Conservation (phyloP, 2,329 filamentous ascomycete genomes). For the Ophiobolus disseminans region DNA sequence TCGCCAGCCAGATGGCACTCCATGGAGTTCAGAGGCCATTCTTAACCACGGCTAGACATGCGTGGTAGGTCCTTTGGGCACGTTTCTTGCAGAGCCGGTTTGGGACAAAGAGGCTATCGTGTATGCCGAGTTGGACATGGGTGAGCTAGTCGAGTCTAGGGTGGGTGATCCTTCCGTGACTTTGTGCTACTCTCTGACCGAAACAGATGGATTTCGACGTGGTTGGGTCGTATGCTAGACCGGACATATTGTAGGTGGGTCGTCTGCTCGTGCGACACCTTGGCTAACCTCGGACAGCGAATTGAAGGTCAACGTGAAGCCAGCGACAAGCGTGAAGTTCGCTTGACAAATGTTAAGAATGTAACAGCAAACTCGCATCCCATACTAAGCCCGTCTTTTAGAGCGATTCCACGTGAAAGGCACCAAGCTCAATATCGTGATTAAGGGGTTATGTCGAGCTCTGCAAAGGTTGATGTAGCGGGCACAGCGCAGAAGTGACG, state of each 20-base stretch:
- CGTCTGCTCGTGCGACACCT: not conserved
- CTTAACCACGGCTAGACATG: conserved; percentile 53
- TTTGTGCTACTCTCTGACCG: not conserved
- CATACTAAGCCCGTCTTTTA: not conserved
- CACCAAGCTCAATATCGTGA: too few species aligned
- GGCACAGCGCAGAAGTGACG: too few species aligned
- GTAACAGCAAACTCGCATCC: not conserved
- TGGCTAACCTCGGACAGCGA: conserved; percentile 9
- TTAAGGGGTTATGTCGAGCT: too few species aligned
- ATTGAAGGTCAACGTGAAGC: conserved; percentile 23
- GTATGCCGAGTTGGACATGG: conserved; percentile 47
- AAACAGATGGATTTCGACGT: conserved; percentile 53
- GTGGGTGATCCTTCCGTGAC: conserved; percentile 28
- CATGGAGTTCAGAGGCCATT: conserved; percentile 49
- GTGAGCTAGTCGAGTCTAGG: conserved; percentile 48
- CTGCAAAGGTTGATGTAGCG: too few species aligned
- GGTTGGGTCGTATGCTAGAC: conserved; percentile 52
- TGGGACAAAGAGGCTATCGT: conserved; percentile 52
- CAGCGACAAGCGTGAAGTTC: conserved; percentile 12
- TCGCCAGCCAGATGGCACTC: conserved; percentile 47
- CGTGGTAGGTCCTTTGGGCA: conserved; percentile 51
- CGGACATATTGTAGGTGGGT: conserved; percentile 53
- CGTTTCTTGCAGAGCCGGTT: conserved; percentile 49
- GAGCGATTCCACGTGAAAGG: not conserved
- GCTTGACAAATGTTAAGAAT: not conserved